A percentile compares a stretch with the other conserved stretches of the same genome.
Evolutionary conservation across 2,329 filamentous ascomycete species (phyloP).

Genomic region (Sphaerostilbella broomeana): DNA sequence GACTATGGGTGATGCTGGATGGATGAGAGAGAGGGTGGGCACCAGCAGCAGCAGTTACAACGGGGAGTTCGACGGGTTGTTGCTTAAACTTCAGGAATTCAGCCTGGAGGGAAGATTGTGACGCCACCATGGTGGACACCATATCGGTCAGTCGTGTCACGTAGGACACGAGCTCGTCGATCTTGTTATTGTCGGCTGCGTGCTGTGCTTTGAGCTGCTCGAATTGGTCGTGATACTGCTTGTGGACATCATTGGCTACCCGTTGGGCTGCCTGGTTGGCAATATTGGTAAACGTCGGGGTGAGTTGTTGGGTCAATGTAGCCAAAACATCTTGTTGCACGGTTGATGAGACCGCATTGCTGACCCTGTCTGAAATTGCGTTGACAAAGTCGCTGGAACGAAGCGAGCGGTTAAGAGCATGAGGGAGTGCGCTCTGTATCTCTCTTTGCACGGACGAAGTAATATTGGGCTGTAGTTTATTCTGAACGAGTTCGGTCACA

Average conservation of each 20-base stretch:
- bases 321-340: conserved; percentile 64
- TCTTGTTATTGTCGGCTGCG: conserved; percentile 52
- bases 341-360: conserved; percentile 56
- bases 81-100: conserved; percentile 54
- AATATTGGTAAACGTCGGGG: conserved; percentile 59
- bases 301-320: conserved; percentile 56
- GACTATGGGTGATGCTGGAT: conserved; percentile 17
- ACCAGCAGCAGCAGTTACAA: conserved; percentile 21
- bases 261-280: conserved; percentile 61
- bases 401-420: conserved; percentile 47
- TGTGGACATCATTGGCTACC: conserved; percentile 62
- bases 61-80: conserved; percentile 39
- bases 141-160: conserved; percentile 62
- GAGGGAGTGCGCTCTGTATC: conserved; percentile 63
- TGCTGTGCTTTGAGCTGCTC: conserved; percentile 46
- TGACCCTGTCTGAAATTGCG: conserved; percentile 61
- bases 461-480: conserved; percentile 60
- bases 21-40: conserved; percentile 18
- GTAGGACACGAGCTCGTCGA: conserved; percentile 63
- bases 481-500: conserved; percentile 64
- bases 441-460: conserved; percentile 64
- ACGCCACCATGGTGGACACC: conserved; percentile 61
- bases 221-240: conserved; percentile 47
- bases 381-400: conserved; percentile 69
- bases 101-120: conserved; percentile 63